A percentile compares a stretch with the other conserved stretches of the same genome.
These are phyloP conservation scores for Phytophthora pisi DNA, from an alignment of 352 stramenopile genomes.

Conservation along the genomic window DNA sequence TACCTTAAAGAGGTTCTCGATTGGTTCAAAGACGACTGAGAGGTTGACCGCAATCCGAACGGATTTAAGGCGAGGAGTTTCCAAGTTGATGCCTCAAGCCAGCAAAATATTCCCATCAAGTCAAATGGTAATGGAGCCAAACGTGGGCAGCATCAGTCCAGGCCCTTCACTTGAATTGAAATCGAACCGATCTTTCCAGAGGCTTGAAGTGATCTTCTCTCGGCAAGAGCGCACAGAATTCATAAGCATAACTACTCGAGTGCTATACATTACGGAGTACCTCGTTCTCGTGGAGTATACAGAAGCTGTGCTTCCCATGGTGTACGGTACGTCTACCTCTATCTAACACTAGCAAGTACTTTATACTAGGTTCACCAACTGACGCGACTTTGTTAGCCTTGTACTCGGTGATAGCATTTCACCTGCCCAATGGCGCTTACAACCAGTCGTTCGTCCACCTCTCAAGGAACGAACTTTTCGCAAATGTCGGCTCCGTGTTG, in stretches of 20 bases:
- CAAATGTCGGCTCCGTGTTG: background rate
- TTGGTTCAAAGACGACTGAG: no score
- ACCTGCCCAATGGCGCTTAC: constrained; percentile 3
- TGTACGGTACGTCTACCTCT: constrained; percentile 26
- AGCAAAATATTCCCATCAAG: no score
- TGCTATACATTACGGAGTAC: constrained; percentile 42
- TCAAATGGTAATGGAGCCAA: no score
- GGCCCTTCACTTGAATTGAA: background rate
- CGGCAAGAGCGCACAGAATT: constrained; percentile 14
- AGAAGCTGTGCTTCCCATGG: constrained; percentile 32
- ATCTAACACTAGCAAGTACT: background rate
- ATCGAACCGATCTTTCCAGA: background rate
- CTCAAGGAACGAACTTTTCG: constrained; percentile 1
- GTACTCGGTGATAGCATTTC: constrained; percentile 10
- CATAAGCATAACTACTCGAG: constrained; percentile 25
- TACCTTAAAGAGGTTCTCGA: background rate
- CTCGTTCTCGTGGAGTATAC: constrained; percentile 42
- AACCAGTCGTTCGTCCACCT: background rate
- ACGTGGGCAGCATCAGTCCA: background rate
- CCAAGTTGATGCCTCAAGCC: no score
- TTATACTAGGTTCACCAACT: background rate
- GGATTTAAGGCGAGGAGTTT: no score
- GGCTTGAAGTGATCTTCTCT: constrained; percentile 1
- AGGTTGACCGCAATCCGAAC: no score
- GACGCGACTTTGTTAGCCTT: background rate